Evolutionary conservation across 2,329 filamentous ascomycete species (phyloP).

Genomic region (Talaromyces sp.): DNA sequence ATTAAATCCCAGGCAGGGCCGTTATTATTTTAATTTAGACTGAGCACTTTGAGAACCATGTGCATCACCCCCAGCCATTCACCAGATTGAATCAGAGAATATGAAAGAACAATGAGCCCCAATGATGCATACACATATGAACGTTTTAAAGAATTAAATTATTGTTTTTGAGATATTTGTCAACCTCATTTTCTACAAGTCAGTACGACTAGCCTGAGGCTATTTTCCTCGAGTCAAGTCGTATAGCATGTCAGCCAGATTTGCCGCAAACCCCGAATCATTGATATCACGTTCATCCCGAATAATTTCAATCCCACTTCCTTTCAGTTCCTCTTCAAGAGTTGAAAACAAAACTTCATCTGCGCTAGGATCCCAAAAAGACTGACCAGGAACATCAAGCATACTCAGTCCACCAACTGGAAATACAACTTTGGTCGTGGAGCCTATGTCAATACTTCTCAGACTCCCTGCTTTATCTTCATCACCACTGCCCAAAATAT

Average conservation of each 20-base stretch:
- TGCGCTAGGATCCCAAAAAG: slow-evolving; percentile 57
- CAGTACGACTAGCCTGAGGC: too few species aligned
- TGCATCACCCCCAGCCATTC: too few species aligned
- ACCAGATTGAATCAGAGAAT: too few species aligned
- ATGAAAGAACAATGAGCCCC: too few species aligned
- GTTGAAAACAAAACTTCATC: slow-evolving; percentile 52
- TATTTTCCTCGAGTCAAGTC: slow-evolving; percentile 20
- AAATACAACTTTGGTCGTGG: slow-evolving; percentile 52
- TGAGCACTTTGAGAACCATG: too few species aligned
- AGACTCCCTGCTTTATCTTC: slow-evolving; percentile 39
- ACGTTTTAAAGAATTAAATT: too few species aligned
- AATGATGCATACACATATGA: too few species aligned
- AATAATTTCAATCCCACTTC: slow-evolving; percentile 53
- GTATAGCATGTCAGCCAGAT: slow-evolving; percentile 26
- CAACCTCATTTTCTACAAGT: too few species aligned
- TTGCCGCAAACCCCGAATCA: slow-evolving; percentile 32
- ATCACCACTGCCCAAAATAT: slow-evolving; percentile 47
- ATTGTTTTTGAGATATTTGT: too few species aligned
- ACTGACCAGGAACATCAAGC: slow-evolving; percentile 56
- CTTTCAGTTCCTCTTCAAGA: slow-evolving; percentile 53
- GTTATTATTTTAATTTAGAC: too few species aligned
- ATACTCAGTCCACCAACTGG: slow-evolving; percentile 65
- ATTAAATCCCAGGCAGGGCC: too few species aligned
- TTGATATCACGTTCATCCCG: slow-evolving; percentile 47
- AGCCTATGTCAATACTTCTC: too few species aligned